These are phyloP conservation scores for Amaranthus cruentus DNA, from an alignment of 148 eudicot species.

Conservation along the genomic window DNA sequence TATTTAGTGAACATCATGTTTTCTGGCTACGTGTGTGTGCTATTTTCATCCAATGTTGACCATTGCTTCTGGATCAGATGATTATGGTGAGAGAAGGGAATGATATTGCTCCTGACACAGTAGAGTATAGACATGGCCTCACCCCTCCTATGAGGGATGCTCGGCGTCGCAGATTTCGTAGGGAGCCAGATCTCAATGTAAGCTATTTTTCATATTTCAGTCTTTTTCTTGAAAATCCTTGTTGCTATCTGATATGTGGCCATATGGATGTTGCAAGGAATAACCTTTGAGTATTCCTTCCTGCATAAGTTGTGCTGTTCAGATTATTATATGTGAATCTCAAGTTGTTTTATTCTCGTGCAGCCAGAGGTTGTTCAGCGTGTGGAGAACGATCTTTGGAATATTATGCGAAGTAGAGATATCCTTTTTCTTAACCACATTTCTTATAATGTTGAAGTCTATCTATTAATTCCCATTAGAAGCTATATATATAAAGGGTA, in stretches of 20 bases:
- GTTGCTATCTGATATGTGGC: background rate
- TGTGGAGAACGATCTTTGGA: constrained; percentile 76
- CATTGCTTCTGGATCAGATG: constrained; percentile 50
- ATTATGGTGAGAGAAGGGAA: constrained; percentile 77
- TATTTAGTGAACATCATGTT: constrained; percentile 8
- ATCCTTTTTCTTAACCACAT: constrained; percentile 43
- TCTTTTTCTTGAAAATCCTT: background rate
- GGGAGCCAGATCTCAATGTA: constrained; percentile 94
- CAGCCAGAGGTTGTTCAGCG: constrained; percentile 95
- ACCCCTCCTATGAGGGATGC: constrained; percentile 98
- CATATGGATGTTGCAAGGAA: background rate
- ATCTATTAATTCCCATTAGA: constrained; percentile 2
- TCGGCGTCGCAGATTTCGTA: constrained; percentile 87
- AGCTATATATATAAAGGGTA: background rate
- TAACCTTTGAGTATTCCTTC: background rate
- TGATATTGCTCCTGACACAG: constrained; percentile 72
- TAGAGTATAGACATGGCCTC: constrained; percentile 86
- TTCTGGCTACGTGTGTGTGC: background rate
- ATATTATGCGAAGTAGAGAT: constrained; percentile 93
- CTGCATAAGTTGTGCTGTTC: background rate
- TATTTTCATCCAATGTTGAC: constrained; percentile 22
- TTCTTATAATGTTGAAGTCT: background rate
- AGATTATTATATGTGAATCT: background rate
- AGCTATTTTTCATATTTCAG: constrained; percentile 10
- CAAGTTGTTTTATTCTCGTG: constrained; percentile 22